Conservation (phyloP, 2,329 filamentous ascomycete species). For the Eutypa lata region DNA sequence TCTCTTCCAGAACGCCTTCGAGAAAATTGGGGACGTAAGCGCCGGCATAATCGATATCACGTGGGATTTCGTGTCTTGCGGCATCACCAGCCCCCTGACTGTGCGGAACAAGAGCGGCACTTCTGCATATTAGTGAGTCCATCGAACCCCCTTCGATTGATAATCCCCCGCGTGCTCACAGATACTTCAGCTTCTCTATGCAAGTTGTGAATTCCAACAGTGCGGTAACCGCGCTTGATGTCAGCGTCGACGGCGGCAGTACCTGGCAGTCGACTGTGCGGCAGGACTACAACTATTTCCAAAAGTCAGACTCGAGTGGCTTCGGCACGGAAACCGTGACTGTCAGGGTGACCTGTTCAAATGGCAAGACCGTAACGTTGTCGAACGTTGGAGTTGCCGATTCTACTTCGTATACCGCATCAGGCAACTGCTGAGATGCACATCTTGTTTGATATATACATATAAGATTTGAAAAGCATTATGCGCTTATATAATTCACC, state of each 20-base stretch:
- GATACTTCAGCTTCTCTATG: constrained; percentile 39
- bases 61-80: constrained; percentile 36
- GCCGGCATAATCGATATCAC: constrained; percentile 38
- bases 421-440: background rate
- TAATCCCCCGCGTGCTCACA: background rate
- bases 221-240: constrained; percentile 53
- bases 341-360: constrained; percentile 52
- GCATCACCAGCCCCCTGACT: constrained; percentile 38
- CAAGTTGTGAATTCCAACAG: constrained; percentile 64
- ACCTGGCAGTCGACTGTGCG: constrained; percentile 57
- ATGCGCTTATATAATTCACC: too few relatives aligned
- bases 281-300: constrained; percentile 59
- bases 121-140: constrained; percentile 35
- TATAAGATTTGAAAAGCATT: too few relatives aligned
- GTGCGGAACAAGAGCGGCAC: constrained; percentile 44
- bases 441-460: too few relatives aligned
- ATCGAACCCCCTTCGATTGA: constrained; percentile 13
- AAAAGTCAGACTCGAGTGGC: constrained; percentile 46
- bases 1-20: constrained; percentile 42
- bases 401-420: background rate
- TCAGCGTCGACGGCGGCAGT: constrained; percentile 56
- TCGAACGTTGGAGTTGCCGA: constrained; percentile 43
- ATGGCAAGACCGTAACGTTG: constrained; percentile 49
- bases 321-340: constrained; percentile 53
- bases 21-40: constrained; percentile 31